Percentiles rank a stretch among this genome's conserved stretches.
Evolutionary conservation across 106 monocot genomes (phyloP).

Genomic region (Apostasia ramifera): DNA sequence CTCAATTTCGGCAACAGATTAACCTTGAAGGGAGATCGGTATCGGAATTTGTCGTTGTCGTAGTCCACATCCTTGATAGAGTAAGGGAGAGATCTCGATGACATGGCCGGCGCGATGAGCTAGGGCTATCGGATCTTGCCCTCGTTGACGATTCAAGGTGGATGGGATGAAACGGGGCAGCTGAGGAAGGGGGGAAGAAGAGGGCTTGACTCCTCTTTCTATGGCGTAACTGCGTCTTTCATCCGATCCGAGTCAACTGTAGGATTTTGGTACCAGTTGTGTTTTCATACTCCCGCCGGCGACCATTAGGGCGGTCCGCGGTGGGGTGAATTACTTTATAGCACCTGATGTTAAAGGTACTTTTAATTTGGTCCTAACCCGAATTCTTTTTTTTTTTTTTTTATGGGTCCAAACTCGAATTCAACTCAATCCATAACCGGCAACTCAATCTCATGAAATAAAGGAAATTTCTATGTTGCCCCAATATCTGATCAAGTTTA

Average conservation of each 20-base stretch:
- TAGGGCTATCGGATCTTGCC: not conserved
- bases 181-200: not conserved
- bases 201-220: not conserved
- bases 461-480: too few species aligned
- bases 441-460: too few species aligned
- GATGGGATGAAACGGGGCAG: not conserved
- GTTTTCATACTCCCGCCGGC: too few species aligned
- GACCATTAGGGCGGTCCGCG: too few species aligned
- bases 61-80: conserved; percentile 76
- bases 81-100: conserved; percentile 50
- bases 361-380: too few species aligned
- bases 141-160: not conserved
- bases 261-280: too few species aligned
- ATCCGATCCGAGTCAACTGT: not conserved
- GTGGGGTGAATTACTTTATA: too few species aligned
- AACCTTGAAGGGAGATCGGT: conserved; percentile 76
- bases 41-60: conserved; percentile 93
- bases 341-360: too few species aligned
- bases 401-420: too few species aligned
- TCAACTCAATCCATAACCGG: too few species aligned
- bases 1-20: not conserved
- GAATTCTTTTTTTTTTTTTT: too few species aligned
- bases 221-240: not conserved
- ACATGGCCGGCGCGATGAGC: conserved; percentile 14
- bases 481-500: too few species aligned